Evolutionary conservation across 2,329 filamentous ascomycete species (phyloP).

Genomic region (Nigrospora oryzae): DNA sequence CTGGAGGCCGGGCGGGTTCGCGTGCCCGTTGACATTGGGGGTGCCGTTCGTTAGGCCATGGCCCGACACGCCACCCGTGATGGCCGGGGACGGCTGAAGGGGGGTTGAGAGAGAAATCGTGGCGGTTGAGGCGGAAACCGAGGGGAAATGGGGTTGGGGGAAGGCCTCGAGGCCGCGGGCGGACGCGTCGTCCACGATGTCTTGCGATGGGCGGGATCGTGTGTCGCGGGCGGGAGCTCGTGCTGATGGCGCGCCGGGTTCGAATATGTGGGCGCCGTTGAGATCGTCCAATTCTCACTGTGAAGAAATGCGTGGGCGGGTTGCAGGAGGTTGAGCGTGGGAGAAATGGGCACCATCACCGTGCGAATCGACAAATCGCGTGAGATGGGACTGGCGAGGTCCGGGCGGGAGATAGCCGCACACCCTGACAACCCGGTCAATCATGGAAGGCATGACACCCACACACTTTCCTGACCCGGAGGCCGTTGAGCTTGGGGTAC

Average conservation of each 20-base stretch:
- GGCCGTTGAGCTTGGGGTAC: no score
- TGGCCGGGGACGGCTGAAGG: slow-evolving; percentile 18
- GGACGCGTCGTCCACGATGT: not conserved
- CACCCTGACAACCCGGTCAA: no score
- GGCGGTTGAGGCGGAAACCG: slow-evolving; percentile 14
- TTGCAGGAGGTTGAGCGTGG: no score
- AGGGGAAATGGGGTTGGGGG: not conserved
- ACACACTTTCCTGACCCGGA: no score
- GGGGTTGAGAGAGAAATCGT: slow-evolving; percentile 23
- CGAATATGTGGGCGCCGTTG: slow-evolving; percentile 5
- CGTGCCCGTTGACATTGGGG: slow-evolving; percentile 8
- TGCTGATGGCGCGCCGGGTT: no score
- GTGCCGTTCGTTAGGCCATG: slow-evolving; percentile 13
- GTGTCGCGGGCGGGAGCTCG: no score
- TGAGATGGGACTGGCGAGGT: no score
- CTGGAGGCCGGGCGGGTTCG: slow-evolving; percentile 1
- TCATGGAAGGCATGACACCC: no score
- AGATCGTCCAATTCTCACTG: slow-evolving; percentile 5
- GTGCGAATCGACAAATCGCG: no score
- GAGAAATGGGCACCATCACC: no score
- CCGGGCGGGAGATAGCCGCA: no score
- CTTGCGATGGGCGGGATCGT: no score
- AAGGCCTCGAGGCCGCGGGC: not conserved
- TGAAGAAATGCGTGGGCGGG: not conserved
- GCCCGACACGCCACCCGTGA: slow-evolving; percentile 12